Conservation (phyloP, 768 basidiomycete species). For the Mycena indigotica region DNA sequence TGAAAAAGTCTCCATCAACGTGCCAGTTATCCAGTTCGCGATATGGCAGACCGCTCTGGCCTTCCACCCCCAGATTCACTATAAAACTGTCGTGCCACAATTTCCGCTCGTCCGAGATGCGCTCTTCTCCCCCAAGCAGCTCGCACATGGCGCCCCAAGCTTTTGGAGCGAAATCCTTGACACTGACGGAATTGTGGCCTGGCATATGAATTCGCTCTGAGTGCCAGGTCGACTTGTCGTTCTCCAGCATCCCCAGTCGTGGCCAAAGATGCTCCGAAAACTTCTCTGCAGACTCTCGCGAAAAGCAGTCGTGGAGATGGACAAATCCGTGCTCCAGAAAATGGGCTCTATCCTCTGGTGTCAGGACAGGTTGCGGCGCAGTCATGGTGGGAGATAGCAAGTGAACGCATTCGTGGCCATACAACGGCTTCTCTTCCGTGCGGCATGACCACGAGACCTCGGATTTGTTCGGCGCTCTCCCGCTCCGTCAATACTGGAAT, state of each 20-base stretch:
- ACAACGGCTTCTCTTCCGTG: too few species aligned
- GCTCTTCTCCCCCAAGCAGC: slow-evolving; percentile 59
- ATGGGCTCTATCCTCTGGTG: slow-evolving; percentile 52
- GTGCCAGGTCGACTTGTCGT: slow-evolving; percentile 58
- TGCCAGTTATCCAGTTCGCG: slow-evolving; percentile 63
- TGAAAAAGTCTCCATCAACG: slow-evolving; percentile 62
- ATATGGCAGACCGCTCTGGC: slow-evolving; percentile 32
- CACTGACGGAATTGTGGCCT: slow-evolving; percentile 45
- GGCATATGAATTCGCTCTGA: slow-evolving; percentile 60
- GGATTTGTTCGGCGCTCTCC: too few species aligned
- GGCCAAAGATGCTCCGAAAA: slow-evolving; percentile 56
- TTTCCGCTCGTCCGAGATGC: slow-evolving; percentile 51
- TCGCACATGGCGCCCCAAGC: slow-evolving; percentile 65
- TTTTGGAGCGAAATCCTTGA: slow-evolving; percentile 56
- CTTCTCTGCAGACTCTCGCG: slow-evolving; percentile 49
- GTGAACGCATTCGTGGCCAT: too few species aligned
- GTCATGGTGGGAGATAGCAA: slow-evolving; percentile 16
- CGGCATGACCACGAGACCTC: too few species aligned
- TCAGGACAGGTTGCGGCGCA: background rate
- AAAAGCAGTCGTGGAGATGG: slow-evolving; percentile 54
- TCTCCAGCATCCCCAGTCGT: slow-evolving; percentile 52
- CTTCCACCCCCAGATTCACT: slow-evolving; percentile 58
- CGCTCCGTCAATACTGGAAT: too few species aligned
- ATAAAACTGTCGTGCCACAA: slow-evolving; percentile 65
- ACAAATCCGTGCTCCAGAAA: slow-evolving; percentile 61